Percentiles rank a stretch among this genome's conserved stretches.
Conservation (phyloP, 1,284 basidiomycete genomes). For the Lignosus rhinocerotis region DNA sequence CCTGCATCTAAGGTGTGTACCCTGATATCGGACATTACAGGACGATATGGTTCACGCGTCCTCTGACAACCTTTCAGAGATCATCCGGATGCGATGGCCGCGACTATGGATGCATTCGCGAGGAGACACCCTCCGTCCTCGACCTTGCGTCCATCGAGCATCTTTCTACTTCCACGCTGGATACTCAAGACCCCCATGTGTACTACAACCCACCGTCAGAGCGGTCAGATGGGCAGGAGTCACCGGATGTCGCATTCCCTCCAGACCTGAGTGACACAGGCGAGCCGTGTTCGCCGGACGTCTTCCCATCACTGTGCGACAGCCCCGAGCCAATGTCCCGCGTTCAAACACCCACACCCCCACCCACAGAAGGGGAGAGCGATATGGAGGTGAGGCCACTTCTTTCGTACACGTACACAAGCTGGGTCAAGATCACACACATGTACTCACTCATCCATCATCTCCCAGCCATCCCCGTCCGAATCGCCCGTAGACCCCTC, state of each 20-base stretch:
- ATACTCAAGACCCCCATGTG: too few relatives aligned
- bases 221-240: too few relatives aligned
- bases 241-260: too few relatives aligned
- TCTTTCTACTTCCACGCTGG: too few relatives aligned
- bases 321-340: not conserved
- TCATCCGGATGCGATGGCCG: not conserved
- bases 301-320: not conserved
- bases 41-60: not conserved
- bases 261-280: too few relatives aligned
- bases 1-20: not conserved
- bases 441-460: not conserved
- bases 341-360: not conserved
- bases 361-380: not conserved
- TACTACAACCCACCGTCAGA: too few relatives aligned
- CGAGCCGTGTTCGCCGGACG: too few relatives aligned
- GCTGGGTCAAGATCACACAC: not conserved
- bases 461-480: not conserved
- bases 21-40: not conserved
- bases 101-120: not conserved
- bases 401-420: not conserved
- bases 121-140: not conserved
- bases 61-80: not conserved
- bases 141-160: not conserved
- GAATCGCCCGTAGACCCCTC: not conserved
- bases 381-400: not conserved